Evolutionary conservation across 495 filamentous ascomycete species (phyloP).

Genomic region (Venustampulla echinocandica): DNA sequence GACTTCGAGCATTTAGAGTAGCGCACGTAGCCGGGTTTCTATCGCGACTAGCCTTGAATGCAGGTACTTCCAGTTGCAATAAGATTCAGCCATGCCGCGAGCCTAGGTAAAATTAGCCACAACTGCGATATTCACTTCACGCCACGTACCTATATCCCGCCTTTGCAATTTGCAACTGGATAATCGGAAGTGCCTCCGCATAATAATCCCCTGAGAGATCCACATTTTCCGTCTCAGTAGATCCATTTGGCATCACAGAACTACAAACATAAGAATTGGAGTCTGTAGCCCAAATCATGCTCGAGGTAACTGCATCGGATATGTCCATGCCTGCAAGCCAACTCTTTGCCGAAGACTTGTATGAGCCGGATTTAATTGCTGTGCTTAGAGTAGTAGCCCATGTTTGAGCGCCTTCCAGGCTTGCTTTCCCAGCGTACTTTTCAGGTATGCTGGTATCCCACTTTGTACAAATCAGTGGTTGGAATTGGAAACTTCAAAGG

Average conservation of each 20-base stretch:
- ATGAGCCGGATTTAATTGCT: conserved; percentile 40
- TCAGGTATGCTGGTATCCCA: conserved; percentile 45
- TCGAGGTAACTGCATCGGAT: conserved; percentile 22
- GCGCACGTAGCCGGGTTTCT: too few species aligned
- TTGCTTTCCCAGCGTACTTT: conserved; percentile 28
- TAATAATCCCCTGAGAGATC: conserved; percentile 47
- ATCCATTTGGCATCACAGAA: conserved; percentile 41
- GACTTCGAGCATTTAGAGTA: too few species aligned
- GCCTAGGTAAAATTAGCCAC: conserved; percentile 1
- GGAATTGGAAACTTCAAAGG: neutral
- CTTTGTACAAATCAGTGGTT: conserved; percentile 10
- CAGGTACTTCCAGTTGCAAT: conserved; percentile 12
- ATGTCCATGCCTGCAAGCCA: conserved; percentile 45
- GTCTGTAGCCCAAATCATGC: conserved; percentile 48
- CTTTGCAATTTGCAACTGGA: conserved; percentile 58
- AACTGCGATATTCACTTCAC: neutral
- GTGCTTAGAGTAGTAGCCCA: conserved; percentile 30
- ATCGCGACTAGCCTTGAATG: neutral
- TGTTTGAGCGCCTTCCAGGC: conserved; percentile 26
- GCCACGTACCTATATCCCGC: conserved; percentile 41
- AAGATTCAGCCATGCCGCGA: conserved; percentile 17
- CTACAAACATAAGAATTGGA: conserved; percentile 49
- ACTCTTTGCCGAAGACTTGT: conserved; percentile 31
- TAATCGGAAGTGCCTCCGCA: conserved; percentile 37
- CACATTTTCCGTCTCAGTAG: conserved; percentile 37